These are phyloP conservation scores for Selaginella tamariscina DNA, from an alignment of 75 land plant genomes.

Conservation along the genomic window DNA sequence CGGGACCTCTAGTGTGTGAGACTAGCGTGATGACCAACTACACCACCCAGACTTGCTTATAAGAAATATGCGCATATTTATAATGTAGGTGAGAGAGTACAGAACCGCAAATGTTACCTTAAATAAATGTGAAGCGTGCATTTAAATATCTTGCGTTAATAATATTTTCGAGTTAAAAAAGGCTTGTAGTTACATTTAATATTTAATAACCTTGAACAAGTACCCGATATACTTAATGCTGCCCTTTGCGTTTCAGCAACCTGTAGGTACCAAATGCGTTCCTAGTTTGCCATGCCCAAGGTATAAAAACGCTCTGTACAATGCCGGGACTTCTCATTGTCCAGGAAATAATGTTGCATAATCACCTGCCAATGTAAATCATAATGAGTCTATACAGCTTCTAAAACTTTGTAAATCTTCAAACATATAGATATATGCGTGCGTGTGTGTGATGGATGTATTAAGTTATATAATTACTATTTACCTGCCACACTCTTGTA, in stretches of 20 bases:
- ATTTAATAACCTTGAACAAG: too few relatives aligned
- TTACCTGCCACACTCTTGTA: conserved; percentile 80
- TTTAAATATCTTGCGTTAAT: too few relatives aligned
- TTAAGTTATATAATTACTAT: neutral
- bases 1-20: too few relatives aligned
- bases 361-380: conserved; percentile 33
- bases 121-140: too few relatives aligned
- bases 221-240: too few relatives aligned
- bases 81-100: too few relatives aligned
- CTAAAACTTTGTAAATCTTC: neutral
- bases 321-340: conserved; percentile 72
- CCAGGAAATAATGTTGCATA: conserved; percentile 59
- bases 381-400: neutral
- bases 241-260: conserved; percentile 34
- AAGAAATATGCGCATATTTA: too few relatives aligned
- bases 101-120: too few relatives aligned
- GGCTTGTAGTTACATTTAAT: too few relatives aligned
- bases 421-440: neutral
- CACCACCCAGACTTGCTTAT: too few relatives aligned
- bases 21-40: too few relatives aligned
- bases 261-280: conserved; percentile 81
- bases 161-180: too few relatives aligned
- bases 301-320: conserved; percentile 81
- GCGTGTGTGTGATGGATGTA: neutral
- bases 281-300: conserved; percentile 53